Evolutionary conservation across 768 basidiomycete species (phyloP).

Genomic region (Polyporus arcularius): DNA sequence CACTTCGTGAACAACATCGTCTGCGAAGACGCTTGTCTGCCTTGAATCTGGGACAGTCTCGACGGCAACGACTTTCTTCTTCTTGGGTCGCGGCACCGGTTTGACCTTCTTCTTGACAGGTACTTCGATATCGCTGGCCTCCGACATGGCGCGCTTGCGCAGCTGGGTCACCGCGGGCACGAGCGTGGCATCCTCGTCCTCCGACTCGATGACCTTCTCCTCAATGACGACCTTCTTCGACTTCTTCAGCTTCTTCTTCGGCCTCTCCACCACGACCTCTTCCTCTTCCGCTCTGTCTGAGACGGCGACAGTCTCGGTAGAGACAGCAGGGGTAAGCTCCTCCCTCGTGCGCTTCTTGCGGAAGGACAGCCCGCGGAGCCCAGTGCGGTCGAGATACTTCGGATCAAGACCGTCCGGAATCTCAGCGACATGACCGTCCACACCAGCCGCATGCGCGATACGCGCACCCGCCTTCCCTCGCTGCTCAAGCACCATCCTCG

Average conservation of each 20-base stretch:
- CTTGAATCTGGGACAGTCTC: conserved; percentile 28
- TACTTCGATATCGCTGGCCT: conserved; percentile 37
- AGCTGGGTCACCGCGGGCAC: conserved; percentile 15
- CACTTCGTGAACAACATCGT: conserved; percentile 49
- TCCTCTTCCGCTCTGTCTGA: conserved; percentile 30
- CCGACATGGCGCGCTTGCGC: conserved; percentile 32
- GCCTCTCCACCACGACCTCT: conserved; percentile 20
- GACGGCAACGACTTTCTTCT: conserved; percentile 41
- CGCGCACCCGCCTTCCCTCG: conserved; percentile 41
- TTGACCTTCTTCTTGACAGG: conserved; percentile 47
- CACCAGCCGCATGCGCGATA: conserved; percentile 19
- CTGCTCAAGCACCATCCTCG: conserved; percentile 54
- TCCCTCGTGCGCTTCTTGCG: conserved; percentile 42
- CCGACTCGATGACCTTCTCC: conserved; percentile 55
- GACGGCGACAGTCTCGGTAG: background rate
- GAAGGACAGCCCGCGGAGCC: conserved; percentile 48
- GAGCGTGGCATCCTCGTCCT: conserved; percentile 51
- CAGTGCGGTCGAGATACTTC: conserved; percentile 45
- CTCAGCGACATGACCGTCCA: conserved; percentile 26
- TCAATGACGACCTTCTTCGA: conserved; percentile 23
- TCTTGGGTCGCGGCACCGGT: conserved; percentile 21
- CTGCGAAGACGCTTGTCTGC: conserved; percentile 7
- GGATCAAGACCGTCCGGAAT: conserved; percentile 42
- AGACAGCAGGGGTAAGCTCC: conserved; percentile 5
- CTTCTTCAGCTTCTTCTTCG: conserved; percentile 32